Evolutionary conservation across 805 yeast species (phyloP).

Genomic region (Saturnispora hagleri): DNA sequence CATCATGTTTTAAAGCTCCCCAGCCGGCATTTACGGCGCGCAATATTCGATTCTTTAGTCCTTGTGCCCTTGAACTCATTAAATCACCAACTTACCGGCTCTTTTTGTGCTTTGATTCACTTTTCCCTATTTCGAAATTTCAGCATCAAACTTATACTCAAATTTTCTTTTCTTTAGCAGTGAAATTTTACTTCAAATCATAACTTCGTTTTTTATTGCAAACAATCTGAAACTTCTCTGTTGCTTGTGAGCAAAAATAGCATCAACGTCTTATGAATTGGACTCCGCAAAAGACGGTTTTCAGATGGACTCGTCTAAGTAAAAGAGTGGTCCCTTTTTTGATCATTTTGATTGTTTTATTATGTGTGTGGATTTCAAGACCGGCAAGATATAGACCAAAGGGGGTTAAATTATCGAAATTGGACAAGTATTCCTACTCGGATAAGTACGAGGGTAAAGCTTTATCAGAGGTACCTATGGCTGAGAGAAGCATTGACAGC

Average conservation of each 20-base stretch:
- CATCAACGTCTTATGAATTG: not conserved
- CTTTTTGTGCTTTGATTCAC: too few species aligned
- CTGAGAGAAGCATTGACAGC: constrained; percentile 19
- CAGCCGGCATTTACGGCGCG: constrained; percentile 3
- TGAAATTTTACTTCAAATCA: not conserved
- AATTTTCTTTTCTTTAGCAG: not conserved
- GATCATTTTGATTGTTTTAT: not conserved
- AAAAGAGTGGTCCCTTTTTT: not conserved
- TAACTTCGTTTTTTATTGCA: not conserved
- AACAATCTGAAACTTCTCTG: not conserved
- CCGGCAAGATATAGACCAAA: constrained; percentile 1
- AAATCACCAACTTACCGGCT: not conserved
- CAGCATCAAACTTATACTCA: not conserved
- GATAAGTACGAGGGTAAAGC: constrained; percentile 3
- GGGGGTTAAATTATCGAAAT: not conserved
- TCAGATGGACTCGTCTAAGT: not conserved
- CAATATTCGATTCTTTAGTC: constrained; percentile 1
- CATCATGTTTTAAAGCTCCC: constrained; percentile 2
- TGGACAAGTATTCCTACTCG: not conserved
- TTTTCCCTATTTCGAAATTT: not conserved
- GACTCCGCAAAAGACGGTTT: not conserved
- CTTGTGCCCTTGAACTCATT: not conserved
- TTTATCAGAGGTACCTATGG: not conserved
- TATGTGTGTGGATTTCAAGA: not conserved
- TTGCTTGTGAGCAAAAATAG: not conserved